Evolutionary conservation across 2,329 filamentous ascomycete species (phyloP), one percentile per base, ranked within the genome.

Genomic region (Neocatenulostroma microsporum): DNA sequence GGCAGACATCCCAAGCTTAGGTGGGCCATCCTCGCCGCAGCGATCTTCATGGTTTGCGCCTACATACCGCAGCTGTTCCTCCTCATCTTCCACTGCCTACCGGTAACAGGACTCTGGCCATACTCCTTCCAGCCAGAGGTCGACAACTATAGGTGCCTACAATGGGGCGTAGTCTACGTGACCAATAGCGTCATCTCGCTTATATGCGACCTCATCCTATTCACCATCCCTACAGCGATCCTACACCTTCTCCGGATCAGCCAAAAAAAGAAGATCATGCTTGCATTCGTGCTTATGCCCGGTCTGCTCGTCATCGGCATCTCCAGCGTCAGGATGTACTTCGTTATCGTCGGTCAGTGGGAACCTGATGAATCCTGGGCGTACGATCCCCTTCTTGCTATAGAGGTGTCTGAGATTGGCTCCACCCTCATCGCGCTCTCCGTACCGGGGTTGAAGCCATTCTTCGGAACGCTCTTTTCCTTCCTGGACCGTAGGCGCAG

Each of bases 161-260:
- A 62, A 12, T 73, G 70, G 70, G 70, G 69, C 0, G 39, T 69
- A 3, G 68, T 74, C 1, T 74, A 73, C 43, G 63, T 64, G 8
- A 64, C 69, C 14, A 73, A 72, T 47, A 72, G 68, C 9, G 60
- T 56, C 0, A 52, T 73, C 3, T 73, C 69, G 1, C 52, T 73
- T 8, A 41, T 69, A 1, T 72, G 68, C 49, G 70, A 74, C 36
- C 42, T 73, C 33, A 40, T 72, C 11, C 56, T 74, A 25, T 73
- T 74, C 40, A 60, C 63, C 3, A 70, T 73, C 31, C 70, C 70
- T 0, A 54, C 68, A 13, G 63, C 67, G 5, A 67, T 73, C 56
- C 59, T 74, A 24, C 54, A 58, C 19, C 57, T 62, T 7, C 46
- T 73, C 27, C 64, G 70, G 32, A 62, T 71, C 53, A 59, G 60